These are phyloP conservation scores for Coemansia sp. DNA, from an alignment of 192 early-diverging fungal genomes.

Conservation along the genomic window DNA sequence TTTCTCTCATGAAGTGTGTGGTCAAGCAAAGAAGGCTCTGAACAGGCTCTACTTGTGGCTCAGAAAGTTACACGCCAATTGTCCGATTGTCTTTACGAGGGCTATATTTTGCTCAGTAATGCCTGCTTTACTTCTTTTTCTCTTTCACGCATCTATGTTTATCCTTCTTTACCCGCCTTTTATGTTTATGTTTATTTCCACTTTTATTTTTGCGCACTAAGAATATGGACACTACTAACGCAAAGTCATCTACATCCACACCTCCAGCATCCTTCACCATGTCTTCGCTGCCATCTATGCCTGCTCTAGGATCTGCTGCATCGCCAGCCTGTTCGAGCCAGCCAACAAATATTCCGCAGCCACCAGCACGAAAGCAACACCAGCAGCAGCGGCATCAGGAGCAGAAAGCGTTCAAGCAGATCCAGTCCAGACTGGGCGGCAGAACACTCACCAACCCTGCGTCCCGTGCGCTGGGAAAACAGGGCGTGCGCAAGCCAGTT, in stretches of 20 bases:
- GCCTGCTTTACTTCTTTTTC: slow-evolving; percentile 2
- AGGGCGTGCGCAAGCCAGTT: slow-evolving; percentile 1
- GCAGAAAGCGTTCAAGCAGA: neutral
- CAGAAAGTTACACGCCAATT: too few species aligned
- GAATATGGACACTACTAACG: neutral
- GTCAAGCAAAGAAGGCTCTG: neutral
- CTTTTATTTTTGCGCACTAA: neutral
- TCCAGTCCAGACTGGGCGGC: neutral
- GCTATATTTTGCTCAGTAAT: neutral
- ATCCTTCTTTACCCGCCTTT: slow-evolving; percentile 4
- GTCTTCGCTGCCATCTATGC: neutral
- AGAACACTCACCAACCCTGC: slow-evolving; percentile 18
- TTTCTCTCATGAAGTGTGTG: neutral
- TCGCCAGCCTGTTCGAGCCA: neutral
- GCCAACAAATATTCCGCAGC: neutral
- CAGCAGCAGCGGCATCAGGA: slow-evolving; percentile 1
- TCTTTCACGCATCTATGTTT: slow-evolving; percentile 3
- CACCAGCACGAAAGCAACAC: slow-evolving; percentile 1
- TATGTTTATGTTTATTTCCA: slow-evolving; percentile 2
- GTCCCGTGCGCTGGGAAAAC: slow-evolving; percentile 17
- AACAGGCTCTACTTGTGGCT: too few species aligned
- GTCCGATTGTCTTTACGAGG: neutral
- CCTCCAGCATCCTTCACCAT: neutral
- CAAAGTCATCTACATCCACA: neutral
- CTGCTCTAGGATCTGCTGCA: neutral